Conservation (phyloP, 2,329 filamentous ascomycete species). For the Ophiocordyceps camponoti-floridani region DNA sequence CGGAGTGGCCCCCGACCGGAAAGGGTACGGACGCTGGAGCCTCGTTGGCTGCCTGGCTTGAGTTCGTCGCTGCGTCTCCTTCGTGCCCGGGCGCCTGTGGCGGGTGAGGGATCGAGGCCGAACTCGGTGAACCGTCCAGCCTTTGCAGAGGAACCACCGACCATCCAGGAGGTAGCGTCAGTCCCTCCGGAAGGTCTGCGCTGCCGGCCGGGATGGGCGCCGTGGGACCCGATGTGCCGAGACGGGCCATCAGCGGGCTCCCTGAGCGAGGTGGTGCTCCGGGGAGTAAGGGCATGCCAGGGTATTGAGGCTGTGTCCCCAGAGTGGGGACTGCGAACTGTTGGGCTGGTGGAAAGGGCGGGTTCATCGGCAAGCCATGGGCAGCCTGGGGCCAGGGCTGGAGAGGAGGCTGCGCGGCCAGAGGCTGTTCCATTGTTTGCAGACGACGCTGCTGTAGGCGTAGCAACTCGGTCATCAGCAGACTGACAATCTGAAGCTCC, state of each 20-base stretch:
- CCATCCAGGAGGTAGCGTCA: constrained; percentile 49
- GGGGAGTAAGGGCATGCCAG: constrained; percentile 7
- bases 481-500: constrained; percentile 50
- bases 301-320: constrained; percentile 4
- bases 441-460: constrained; percentile 39
- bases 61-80: constrained; percentile 3
- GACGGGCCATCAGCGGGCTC: constrained; percentile 25
- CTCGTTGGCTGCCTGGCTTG: constrained; percentile 2
- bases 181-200: constrained; percentile 41
- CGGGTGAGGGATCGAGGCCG: constrained; percentile 6
- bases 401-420: constrained; percentile 5
- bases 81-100: constrained; percentile 5
- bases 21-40: background rate
- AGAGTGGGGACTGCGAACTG: constrained; percentile 4
- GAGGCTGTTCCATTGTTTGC: constrained; percentile 12
- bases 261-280: constrained; percentile 16
- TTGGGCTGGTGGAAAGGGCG: constrained; percentile 4
- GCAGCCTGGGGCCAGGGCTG: constrained; percentile 1
- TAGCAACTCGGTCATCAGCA: constrained; percentile 48
- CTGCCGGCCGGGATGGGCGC: constrained; percentile 40
- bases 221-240: constrained; percentile 25
- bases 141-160: constrained; percentile 43
- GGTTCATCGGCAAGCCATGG: constrained; percentile 1
- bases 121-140: constrained; percentile 20
- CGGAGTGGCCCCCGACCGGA: background rate